A percentile compares a stretch with the other conserved stretches of the same genome.
Evolutionary conservation across 257 asterid genomes (phyloP).

Genomic region (Forsythia viridissima): DNA sequence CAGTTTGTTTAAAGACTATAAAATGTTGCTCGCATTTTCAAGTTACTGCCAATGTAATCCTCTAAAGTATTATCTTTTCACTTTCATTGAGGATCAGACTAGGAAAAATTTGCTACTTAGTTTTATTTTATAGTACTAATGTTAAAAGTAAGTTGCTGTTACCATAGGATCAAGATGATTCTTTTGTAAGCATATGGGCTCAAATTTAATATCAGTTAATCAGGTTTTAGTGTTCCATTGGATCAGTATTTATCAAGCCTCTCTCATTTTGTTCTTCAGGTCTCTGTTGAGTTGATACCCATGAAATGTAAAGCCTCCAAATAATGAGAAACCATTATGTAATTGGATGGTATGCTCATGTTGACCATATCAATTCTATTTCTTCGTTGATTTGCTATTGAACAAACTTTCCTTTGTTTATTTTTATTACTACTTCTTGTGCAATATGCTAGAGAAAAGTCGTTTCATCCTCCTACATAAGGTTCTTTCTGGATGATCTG

Average conservation of each 20-base stretch:
- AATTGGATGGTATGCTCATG: background rate
- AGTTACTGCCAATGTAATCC: background rate
- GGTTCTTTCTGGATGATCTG: background rate
- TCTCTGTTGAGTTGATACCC: background rate
- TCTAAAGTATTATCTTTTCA: too few species aligned
- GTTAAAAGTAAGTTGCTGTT: too few species aligned
- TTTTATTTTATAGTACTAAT: too few species aligned
- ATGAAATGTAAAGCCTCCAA: background rate
- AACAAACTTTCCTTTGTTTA: too few species aligned
- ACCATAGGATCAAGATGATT: too few species aligned
- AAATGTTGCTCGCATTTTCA: background rate
- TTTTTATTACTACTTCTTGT: background rate
- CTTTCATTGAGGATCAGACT: too few species aligned
- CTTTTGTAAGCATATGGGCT: background rate
- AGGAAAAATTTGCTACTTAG: too few species aligned
- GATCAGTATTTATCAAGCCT: background rate
- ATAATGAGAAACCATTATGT: too few species aligned
- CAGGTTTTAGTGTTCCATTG: background rate
- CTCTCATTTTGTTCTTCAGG: background rate
- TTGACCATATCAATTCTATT: background rate
- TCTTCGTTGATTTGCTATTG: too few species aligned
- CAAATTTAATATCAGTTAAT: background rate
- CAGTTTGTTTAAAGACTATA: background rate
- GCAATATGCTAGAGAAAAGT: background rate
- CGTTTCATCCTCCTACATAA: conserved; percentile 44